Conservation (phyloP, 2,329 filamentous ascomycete species). For the Trichoderma simmonsii region DNA sequence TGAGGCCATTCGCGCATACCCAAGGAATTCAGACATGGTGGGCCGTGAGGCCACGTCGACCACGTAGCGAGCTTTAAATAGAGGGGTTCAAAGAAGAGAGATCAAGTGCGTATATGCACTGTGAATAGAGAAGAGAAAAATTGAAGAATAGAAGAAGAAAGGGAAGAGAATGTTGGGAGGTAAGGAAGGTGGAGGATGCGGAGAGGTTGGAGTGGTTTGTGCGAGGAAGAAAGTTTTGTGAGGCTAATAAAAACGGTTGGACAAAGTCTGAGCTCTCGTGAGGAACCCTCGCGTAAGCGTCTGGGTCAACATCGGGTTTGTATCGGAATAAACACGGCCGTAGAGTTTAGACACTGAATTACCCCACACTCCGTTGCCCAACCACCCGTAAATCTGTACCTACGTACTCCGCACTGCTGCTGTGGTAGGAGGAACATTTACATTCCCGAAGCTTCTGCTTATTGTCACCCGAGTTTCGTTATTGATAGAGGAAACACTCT, state of each 20-base stretch:
- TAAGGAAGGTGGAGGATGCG: slow-evolving; percentile 21
- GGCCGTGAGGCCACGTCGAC: slow-evolving; percentile 39
- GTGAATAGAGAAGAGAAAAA: slow-evolving; percentile 7
- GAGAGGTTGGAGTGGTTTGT: slow-evolving; percentile 21
- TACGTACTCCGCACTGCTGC: background rate
- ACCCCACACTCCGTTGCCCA: slow-evolving; percentile 1
- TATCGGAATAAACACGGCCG: slow-evolving; percentile 23
- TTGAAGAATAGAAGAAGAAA: slow-evolving; percentile 21
- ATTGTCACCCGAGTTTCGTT: background rate
- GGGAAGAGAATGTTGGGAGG: slow-evolving; percentile 21
- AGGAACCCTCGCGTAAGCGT: slow-evolving; percentile 25
- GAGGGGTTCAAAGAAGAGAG: slow-evolving; percentile 14
- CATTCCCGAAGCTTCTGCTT: background rate
- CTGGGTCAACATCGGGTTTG: slow-evolving; percentile 23
- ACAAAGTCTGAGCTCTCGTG: slow-evolving; percentile 25
- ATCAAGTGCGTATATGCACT: slow-evolving; percentile 19
- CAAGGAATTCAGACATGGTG: slow-evolving; percentile 60
- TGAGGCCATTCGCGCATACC: slow-evolving; percentile 43
- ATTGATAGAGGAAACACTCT: background rate
- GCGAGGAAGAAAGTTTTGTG: slow-evolving; percentile 35
- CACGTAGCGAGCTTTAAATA: slow-evolving; percentile 36
- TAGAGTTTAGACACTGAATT: background rate
- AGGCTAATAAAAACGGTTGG: slow-evolving; percentile 27
- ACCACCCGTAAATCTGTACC: background rate
- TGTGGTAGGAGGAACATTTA: background rate